Percentiles rank a stretch among this genome's conserved stretches.
Conservation (phyloP, 2,329 filamentous ascomycete genomes). For the Cephalotrichum gorgonifer region DNA sequence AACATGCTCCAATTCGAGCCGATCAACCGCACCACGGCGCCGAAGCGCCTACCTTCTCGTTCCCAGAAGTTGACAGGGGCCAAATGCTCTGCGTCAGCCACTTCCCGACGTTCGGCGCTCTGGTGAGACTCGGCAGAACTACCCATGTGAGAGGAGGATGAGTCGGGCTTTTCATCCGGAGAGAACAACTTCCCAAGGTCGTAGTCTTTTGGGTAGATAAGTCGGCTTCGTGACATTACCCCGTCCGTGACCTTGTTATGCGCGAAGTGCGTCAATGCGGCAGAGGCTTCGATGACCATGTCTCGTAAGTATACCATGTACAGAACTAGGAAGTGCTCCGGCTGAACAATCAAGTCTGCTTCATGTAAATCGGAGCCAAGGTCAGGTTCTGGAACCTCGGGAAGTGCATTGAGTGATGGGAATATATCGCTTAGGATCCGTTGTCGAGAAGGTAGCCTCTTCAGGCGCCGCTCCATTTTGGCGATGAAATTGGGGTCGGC, state of each 20-base stretch:
- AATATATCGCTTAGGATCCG: too few relatives aligned
- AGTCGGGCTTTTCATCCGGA: too few relatives aligned
- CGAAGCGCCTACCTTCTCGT: not conserved
- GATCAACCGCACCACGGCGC: not conserved
- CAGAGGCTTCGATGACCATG: not conserved
- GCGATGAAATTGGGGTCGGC: not conserved
- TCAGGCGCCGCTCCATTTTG: not conserved
- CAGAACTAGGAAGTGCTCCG: slow-evolving; percentile 2
- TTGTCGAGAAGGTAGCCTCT: not conserved
- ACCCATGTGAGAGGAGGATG: too few relatives aligned
- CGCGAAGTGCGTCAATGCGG: not conserved
- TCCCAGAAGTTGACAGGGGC: not conserved
- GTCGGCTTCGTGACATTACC: not conserved
- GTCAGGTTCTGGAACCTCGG: not conserved
- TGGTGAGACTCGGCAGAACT: too few relatives aligned
- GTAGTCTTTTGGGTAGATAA: slow-evolving; percentile 2
- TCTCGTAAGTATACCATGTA: slow-evolving; percentile 2
- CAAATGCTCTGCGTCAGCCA: not conserved
- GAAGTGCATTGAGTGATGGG: too few relatives aligned
- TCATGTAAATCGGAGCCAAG: not conserved
- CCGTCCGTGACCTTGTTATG: slow-evolving; percentile 2
- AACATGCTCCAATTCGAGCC: slow-evolving; percentile 4
- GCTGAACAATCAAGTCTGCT: not conserved
- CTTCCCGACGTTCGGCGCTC: not conserved
- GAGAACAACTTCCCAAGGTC: not conserved